These are phyloP conservation scores for Perilla frutescens DNA, from an alignment of 257 asterid genomes.

Conservation along the genomic window DNA sequence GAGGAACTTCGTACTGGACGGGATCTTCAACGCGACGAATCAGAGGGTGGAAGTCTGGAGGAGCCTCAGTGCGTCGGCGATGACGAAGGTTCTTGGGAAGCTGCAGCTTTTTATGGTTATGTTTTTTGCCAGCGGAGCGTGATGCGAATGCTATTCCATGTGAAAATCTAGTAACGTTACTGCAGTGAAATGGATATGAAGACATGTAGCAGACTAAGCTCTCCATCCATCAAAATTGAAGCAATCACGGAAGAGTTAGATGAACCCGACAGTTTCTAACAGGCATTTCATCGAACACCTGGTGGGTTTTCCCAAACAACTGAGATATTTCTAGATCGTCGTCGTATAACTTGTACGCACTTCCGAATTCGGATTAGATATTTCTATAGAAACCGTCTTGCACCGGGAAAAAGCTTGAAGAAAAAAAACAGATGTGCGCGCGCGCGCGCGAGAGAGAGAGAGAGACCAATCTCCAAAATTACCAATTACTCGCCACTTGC, in stretches of 20 bases:
- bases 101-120: conserved; percentile 42
- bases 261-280: conserved; percentile 25
- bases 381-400: neutral
- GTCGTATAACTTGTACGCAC: neutral
- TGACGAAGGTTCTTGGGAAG: conserved; percentile 64
- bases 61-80: conserved; percentile 63
- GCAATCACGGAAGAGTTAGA: conserved; percentile 20
- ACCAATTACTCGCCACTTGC: too few relatives aligned
- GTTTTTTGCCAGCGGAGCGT: conserved; percentile 36
- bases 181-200: conserved; percentile 27
- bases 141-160: conserved; percentile 39
- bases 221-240: conserved; percentile 44
- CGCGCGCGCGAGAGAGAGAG: neutral
- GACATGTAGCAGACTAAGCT: conserved; percentile 32
- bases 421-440: neutral
- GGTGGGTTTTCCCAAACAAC: conserved; percentile 15
- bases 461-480: too few relatives aligned
- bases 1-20: conserved; percentile 23
- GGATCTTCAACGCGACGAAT: conserved; percentile 35
- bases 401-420: neutral
- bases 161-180: conserved; percentile 27
- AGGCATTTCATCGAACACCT: conserved; percentile 54
- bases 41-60: conserved; percentile 53
- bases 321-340: neutral
- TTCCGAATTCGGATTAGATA: neutral